phyloP scores from a whole-genome alignment of 2,329 filamentous ascomycete genomes.

The Fusarium scirpi region DNA sequence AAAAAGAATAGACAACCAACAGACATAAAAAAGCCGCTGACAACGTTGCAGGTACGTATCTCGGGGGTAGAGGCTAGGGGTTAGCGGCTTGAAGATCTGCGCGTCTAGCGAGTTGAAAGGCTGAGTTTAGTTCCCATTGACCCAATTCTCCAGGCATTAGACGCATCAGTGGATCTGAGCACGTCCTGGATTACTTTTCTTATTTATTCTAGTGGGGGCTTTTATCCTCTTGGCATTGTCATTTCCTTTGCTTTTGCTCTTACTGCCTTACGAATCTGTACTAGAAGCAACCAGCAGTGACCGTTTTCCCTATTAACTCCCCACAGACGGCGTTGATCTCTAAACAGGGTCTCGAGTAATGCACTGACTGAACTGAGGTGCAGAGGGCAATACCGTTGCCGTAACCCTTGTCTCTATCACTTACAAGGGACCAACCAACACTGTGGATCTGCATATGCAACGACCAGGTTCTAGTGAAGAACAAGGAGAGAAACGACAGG shows the following conservation, averaged over 20 bases:
- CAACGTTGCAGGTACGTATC: not conserved
- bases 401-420: not conserved
- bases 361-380: not conserved
- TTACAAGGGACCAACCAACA: slow-evolving; percentile 1
- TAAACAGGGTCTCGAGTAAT: slow-evolving; percentile 7
- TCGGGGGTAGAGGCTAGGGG: not conserved
- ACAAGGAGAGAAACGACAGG: not conserved
- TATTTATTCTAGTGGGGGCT: not conserved
- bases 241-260: not conserved
- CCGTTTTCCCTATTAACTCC: not conserved
- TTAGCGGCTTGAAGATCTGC: not conserved
- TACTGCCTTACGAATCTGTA: not conserved
- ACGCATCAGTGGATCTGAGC: slow-evolving; percentile 3
- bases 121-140: not conserved
- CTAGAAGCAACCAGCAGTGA: not conserved
- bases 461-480: slow-evolving; percentile 1
- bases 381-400: not conserved
- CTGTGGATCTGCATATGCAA: slow-evolving; percentile 25
- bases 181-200: not conserved
- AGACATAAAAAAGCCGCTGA: not conserved
- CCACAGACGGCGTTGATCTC: not conserved
- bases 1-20: not conserved
- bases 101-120: not conserved
- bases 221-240: not conserved
- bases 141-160: not conserved